Evolutionary conservation across 2,329 filamentous ascomycete genomes (phyloP).

Genomic region (Colletotrichum abscissum): DNA sequence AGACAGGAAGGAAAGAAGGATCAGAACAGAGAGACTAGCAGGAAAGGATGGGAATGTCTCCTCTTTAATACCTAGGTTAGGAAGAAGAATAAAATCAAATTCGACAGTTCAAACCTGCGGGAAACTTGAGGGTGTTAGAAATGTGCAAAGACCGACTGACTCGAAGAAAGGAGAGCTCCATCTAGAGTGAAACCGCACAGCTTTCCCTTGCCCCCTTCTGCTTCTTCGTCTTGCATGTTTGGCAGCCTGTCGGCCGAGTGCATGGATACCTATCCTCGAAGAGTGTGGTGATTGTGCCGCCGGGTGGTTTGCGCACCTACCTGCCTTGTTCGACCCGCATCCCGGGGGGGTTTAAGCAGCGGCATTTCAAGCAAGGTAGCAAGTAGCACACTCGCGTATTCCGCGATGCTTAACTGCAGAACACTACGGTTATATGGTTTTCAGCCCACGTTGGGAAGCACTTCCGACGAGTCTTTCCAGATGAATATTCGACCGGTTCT

Average conservation of each 20-base stretch:
- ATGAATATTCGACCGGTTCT: too few species aligned
- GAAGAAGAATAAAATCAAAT: background rate
- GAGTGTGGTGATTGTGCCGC: background rate
- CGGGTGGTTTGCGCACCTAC: background rate
- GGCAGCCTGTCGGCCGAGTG: background rate
- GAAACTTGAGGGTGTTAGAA: background rate
- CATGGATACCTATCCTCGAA: background rate
- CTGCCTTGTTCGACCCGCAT: background rate
- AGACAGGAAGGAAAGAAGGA: slow-evolving; percentile 2
- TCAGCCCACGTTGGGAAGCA: too few species aligned
- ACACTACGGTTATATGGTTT: too few species aligned
- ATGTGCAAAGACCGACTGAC: background rate
- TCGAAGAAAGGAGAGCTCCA: background rate
- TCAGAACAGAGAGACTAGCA: background rate
- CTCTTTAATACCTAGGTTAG: background rate
- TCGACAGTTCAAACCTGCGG: background rate
- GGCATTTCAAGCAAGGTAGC: too few species aligned
- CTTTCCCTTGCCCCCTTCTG: background rate
- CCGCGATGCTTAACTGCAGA: background rate
- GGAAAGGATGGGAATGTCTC: background rate
- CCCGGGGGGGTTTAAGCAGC: background rate
- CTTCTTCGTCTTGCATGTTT: background rate
- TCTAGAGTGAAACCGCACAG: background rate
- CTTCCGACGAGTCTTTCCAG: too few species aligned
- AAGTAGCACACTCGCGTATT: background rate